phyloP scores from a whole-genome alignment of 805 yeast species.

The Candida pini region DNA sequence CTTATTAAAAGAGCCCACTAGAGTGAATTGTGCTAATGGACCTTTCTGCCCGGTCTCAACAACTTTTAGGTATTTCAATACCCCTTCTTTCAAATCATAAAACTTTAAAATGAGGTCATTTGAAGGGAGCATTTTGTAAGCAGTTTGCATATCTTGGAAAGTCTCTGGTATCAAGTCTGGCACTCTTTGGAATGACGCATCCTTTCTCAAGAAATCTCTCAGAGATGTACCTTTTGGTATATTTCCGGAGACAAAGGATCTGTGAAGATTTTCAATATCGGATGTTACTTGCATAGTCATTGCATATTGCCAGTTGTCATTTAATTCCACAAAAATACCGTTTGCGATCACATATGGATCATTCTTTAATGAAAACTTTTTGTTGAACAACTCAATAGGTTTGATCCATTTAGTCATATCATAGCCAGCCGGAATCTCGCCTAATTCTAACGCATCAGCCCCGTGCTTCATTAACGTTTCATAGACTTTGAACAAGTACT shows the following conservation, averaged over 20 bases:
- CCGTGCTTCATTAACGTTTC: slow-evolving; percentile 6
- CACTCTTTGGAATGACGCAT: slow-evolving; percentile 41
- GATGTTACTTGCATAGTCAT: slow-evolving; percentile 46
- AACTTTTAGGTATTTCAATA: background rate
- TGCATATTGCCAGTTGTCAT: slow-evolving; percentile 47
- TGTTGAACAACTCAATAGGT: slow-evolving; percentile 21
- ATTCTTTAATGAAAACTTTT: slow-evolving; percentile 33
- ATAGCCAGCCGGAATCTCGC: slow-evolving; percentile 5
- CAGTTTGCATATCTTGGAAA: slow-evolving; percentile 18
- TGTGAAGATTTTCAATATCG: slow-evolving; percentile 41
- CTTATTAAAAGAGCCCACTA: slow-evolving; percentile 53
- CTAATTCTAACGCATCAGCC: background rate
- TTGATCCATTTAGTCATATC: slow-evolving; percentile 12
- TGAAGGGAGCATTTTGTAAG: slow-evolving; percentile 10
- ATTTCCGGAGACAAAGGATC: slow-evolving; percentile 20
- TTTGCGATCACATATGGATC: slow-evolving; percentile 58
- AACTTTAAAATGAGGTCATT: slow-evolving; percentile 2
- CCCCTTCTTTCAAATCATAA: background rate
- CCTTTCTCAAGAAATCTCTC: slow-evolving; percentile 37
- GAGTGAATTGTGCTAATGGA: slow-evolving; percentile 34
- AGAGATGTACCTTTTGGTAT: slow-evolving; percentile 27
- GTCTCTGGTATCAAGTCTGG: slow-evolving; percentile 46
- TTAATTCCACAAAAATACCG: slow-evolving; percentile 58
- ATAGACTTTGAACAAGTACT: slow-evolving; percentile 18
- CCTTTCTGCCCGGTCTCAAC: background rate